Evolutionary conservation across 495 filamentous ascomycete genomes (phyloP).

Genomic region (Hypoxylon cercidicola): DNA sequence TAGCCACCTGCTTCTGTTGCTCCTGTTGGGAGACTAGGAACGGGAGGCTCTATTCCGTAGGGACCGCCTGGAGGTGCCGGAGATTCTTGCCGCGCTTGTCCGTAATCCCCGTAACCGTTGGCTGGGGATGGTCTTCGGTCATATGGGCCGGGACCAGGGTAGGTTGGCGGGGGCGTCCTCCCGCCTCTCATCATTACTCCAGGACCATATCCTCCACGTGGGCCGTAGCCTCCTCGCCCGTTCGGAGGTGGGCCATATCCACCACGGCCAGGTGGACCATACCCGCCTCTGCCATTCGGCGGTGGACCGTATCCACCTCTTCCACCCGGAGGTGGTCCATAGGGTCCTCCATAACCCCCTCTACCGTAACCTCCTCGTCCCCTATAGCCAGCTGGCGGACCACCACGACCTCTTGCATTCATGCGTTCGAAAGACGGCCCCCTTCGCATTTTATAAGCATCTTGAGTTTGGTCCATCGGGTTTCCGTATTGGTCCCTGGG

Average conservation of each 20-base stretch:
- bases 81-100: constrained; percentile 47
- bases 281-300: constrained; percentile 56
- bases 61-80: constrained; percentile 50
- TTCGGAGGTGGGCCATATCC: constrained; percentile 53
- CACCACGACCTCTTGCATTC: constrained; percentile 63
- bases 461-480: constrained; percentile 61
- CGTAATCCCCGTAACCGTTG: constrained; percentile 51
- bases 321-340: constrained; percentile 49
- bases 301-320: constrained; percentile 55
- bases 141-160: constrained; percentile 54
- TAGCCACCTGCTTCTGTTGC: constrained; percentile 45
- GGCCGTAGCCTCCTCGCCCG: constrained; percentile 57
- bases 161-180: constrained; percentile 65
- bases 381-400: constrained; percentile 61
- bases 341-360: constrained; percentile 37
- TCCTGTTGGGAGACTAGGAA: constrained; percentile 42
- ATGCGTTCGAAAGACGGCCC: constrained; percentile 71
- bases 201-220: constrained; percentile 66
- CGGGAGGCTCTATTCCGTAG: constrained; percentile 48
- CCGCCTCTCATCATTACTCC: constrained; percentile 62
- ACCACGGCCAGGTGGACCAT: constrained; percentile 48
- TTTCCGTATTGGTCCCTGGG: constrained; percentile 77
- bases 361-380: constrained; percentile 63
- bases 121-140: constrained; percentile 61
- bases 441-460: constrained; percentile 61